Evolutionary conservation across 257 asterid species (phyloP).

Genomic region (Solanum neorickii): DNA sequence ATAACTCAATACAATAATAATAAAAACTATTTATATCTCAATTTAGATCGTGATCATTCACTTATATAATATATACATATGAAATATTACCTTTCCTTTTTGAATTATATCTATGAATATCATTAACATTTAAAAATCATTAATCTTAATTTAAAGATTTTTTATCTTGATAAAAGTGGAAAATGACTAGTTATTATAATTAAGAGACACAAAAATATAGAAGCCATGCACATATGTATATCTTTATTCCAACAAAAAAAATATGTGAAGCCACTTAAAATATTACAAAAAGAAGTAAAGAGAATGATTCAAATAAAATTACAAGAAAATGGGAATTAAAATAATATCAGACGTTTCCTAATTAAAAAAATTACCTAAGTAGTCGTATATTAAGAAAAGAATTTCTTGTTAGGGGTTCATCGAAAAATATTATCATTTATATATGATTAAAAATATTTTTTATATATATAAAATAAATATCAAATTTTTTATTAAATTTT

Average conservation of each 20-base stretch:
- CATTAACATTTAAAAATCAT: background rate
- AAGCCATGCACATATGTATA: background rate
- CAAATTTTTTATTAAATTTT: rapidly evolving
- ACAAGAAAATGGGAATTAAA: background rate
- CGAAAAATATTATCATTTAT: no score
- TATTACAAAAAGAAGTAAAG: no score
- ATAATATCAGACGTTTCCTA: no score
- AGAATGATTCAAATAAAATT: background rate
- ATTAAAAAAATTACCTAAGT: no score
- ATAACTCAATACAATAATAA: background rate
- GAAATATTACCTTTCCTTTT: background rate
- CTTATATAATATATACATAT: background rate
- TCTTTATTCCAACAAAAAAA: background rate
- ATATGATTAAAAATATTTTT: no score
- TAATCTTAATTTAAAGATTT: background rate
- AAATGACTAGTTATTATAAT: background rate
- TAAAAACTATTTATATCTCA: background rate
- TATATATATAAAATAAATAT: no score
- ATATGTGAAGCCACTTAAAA: background rate
- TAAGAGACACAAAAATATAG: background rate
- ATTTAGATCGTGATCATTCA: background rate
- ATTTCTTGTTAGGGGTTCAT: no score
- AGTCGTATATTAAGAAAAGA: no score
- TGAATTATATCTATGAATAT: background rate
- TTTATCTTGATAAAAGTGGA: background rate